A percentile compares a stretch with the other conserved stretches of the same genome.
These are phyloP conservation scores for Aureobasidium namibiae DNA, from an alignment of 2,329 filamentous ascomycete species.

Conservation along the genomic window DNA sequence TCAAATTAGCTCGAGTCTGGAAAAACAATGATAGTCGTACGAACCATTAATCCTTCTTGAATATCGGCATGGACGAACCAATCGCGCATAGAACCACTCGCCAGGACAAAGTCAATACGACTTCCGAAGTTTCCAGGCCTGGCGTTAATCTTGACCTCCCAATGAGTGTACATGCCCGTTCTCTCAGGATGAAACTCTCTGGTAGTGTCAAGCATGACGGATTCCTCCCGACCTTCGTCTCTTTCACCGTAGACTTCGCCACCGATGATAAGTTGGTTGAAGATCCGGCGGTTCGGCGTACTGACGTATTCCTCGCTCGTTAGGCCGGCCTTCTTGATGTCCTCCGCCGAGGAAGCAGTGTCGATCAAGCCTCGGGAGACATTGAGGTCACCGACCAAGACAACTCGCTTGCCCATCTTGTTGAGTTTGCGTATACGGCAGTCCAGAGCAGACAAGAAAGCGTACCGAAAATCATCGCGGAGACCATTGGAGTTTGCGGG, in stretches of 20 bases:
- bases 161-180: conserved; percentile 91
- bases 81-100: conserved; percentile 64
- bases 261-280: conserved; percentile 76
- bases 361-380: conserved; percentile 64
- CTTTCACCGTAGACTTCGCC: conserved; percentile 59
- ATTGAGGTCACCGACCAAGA: conserved; percentile 85
- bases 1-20: neutral
- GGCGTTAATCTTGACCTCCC: conserved; percentile 92
- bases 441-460: conserved; percentile 74
- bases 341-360: conserved; percentile 64
- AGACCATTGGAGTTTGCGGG: conserved; percentile 82
- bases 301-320: conserved; percentile 65
- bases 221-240: conserved; percentile 60
- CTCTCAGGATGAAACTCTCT: conserved; percentile 72
- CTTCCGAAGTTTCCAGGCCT: conserved; percentile 89
- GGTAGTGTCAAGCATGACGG: conserved; percentile 76
- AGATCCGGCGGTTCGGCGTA: conserved; percentile 62
- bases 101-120: conserved; percentile 89
- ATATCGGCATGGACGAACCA: conserved; percentile 82
- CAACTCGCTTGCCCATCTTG: conserved; percentile 70
- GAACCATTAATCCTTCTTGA: conserved; percentile 74
- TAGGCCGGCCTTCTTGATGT: conserved; percentile 60
- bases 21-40: conserved; percentile 1
- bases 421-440: conserved; percentile 76
- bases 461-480: conserved; percentile 71